Evolutionary conservation across 176 grass and related monocot genomes (phyloP), one percentile per base, ranked within the genome.

Genomic region (Phyllostachys edulis): DNA sequence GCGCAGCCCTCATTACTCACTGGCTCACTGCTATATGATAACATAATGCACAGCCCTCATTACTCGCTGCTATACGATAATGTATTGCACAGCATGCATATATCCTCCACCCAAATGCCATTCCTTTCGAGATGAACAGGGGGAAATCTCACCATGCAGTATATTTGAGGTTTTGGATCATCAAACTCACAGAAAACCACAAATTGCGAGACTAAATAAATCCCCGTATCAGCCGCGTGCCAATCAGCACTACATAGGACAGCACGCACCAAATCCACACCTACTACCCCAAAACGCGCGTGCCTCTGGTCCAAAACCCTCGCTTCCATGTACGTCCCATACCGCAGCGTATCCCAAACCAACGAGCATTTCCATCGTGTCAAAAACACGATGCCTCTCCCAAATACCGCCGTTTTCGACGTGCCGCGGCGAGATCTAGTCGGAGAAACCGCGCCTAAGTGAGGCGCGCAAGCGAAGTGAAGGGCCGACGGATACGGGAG

Each of bases 371-470:
- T 16, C 4, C 50, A 57, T 38, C 38, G 14, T 5, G n/a, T 3
- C 41, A 39, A 20, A 75, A 39, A 9, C 56, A 46, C 21, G 17
- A 20, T 3, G 69, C 7, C 61, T 18, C 47, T 57, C 38, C 63
- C 38, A 49, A n/a, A 59, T 32, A 74, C 29, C 8, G 21, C 47
- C 27, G 17, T 27, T 21, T 14, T 70, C 50, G 3, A 50, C 12
- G 17, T 6, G 72, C 15, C 10, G 20, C 20, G 41, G 57, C 60
- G 50, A 82, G 84, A 86, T 86, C 79, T 40, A 52, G 27, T 16
- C 23, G 3, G 20, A 42, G 9, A 51, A 13, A 32, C 16, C 24
- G 26, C 47, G 27, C 4, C 26, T 73, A 18, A 49, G 39, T 18
- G 14, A 29, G 40, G 45, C 7, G 80, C 40, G 29, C 5, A 29